Base-by-base conservation (phyloP, 1,284 basidiomycete species). In the Coriolopsis trogii region DNA sequence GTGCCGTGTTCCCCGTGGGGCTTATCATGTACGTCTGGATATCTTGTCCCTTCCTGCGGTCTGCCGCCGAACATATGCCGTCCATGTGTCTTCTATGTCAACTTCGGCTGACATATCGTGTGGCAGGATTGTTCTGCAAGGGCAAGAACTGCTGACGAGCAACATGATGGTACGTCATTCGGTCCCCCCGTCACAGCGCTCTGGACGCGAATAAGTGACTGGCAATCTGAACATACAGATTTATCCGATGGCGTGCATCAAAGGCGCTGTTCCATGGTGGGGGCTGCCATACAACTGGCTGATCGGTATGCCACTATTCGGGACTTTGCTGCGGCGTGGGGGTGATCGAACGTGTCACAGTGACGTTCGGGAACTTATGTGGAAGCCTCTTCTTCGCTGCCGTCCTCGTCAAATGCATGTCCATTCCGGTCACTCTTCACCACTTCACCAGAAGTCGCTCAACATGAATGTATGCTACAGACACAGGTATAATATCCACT, bases 351-450 rank as follows among this genome's bases (percentile, higher is more conserved):
- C 15, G 43, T 24, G 42, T 9, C 28, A 18, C 6, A 88, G 87
- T 87, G 8, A 79, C 80, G 16, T 83, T 87, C 53, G 89, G 88
- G 21, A 91, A 91, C 61, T 75, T 91, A 15, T 72, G 72, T 16
- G 89, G 89, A 29, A 85, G 85, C 53, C 71, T 91, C 10, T 85
- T 89, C 70, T 88, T 89, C 60, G 86, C 75, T 3, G 84, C 80
- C 12, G 71, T 91, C 43, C 75, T 91, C 38, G 79, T 82, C 10
- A 81, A 81, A 63, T 84, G 87, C 87, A 62, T 49, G 80, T n/a
- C n/a, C n/a, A n/a, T n/a, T 62, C 9, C 16, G 6, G 30, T 28
- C 12, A 28, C 12, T 6, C 4, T 8, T 18, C 25, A 3, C 9
- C n/a, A 12, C 20, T 18, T 15, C 7, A 20, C 4, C 4, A 2